Evolutionary conservation across 495 filamentous ascomycete genomes (phyloP).

Genomic region (Pyrenopolyporus hunteri): DNA sequence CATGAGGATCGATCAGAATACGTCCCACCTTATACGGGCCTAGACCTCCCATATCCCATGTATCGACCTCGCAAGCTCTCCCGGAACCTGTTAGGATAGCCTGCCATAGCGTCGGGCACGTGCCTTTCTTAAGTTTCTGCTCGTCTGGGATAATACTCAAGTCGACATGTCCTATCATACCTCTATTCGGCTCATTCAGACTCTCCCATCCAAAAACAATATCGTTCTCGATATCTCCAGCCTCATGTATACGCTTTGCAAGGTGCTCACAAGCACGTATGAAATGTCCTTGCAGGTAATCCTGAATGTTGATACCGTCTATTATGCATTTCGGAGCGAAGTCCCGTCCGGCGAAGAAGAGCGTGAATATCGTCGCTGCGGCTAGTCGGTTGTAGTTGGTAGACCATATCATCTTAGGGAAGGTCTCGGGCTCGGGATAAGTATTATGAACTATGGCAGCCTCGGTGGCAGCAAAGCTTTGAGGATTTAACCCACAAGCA

Average conservation of each 20-base stretch:
- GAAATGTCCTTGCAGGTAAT: slow-evolving; percentile 90
- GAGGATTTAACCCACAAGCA: slow-evolving; percentile 87
- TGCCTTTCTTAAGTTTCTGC: slow-evolving; percentile 91
- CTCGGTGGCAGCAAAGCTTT: slow-evolving; percentile 82
- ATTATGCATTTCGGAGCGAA: slow-evolving; percentile 97
- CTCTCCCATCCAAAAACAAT: slow-evolving; percentile 96
- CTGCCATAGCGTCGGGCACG: slow-evolving; percentile 94
- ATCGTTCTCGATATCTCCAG: slow-evolving; percentile 84
- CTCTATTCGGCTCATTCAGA: slow-evolving; percentile 91
- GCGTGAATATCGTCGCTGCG: slow-evolving; percentile 88
- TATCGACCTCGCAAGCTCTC: slow-evolving; percentile 83
- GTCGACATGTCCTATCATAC: slow-evolving; percentile 84
- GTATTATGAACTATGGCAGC: slow-evolving; percentile 95
- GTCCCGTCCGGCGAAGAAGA: slow-evolving; percentile 91
- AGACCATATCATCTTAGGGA: slow-evolving; percentile 99
- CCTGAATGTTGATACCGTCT: slow-evolving; percentile 93
- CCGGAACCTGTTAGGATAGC: slow-evolving; percentile 89
- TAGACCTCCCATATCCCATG: slow-evolving; percentile 91
- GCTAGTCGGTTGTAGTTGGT: slow-evolving; percentile 93
- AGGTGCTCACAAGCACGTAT: slow-evolving; percentile 79
- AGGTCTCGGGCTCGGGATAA: slow-evolving; percentile 82
- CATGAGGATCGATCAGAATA: slow-evolving; percentile 84
- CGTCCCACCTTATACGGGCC: slow-evolving; percentile 89
- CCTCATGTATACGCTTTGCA: slow-evolving; percentile 84
- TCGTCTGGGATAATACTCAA: slow-evolving; percentile 81